Evolutionary conservation across 2,329 filamentous ascomycete genomes (phyloP), one percentile per base, ranked within the genome.

Genomic region (Cryphonectria japonica): DNA sequence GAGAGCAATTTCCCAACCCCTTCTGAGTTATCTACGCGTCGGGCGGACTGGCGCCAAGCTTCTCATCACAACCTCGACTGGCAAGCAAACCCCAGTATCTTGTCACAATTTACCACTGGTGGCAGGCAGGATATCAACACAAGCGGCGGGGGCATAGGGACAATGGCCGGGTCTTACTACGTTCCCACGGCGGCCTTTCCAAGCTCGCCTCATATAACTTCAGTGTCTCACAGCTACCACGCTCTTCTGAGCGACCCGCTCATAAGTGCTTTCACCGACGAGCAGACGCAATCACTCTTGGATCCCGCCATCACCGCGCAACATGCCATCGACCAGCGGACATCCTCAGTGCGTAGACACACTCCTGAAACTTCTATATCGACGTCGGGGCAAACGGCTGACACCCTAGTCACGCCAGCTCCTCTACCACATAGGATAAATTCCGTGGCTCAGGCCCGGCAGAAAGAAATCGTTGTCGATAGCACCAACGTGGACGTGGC

Each of bases 1-100:
- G 83, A 83, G 61, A 86, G 84, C 76, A 79, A 78, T 34, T 86
- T 83, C 73, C 86, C 85, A 2, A 84, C 85, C 2, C 82, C 83
- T 26, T 83, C 84, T 8, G 83, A 84, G 19, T 79, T 77, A 61
- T 75, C 79, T 2, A 73, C 77, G 34, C 76, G 76, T 54, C 73
- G 67, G 7, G 70, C 73, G 32, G 57, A 64, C 26, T 76, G 72
- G 77, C 73, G 77, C n/a, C 75, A 74, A 19, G 76, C 75, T 16
- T 5, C 43, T 13, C 74, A 80, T 2, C 77, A 43, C 39, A 52
- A 75, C 26, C 71, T 75, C 0, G 78, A 79, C 29, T 84, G 81
- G 82, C 70, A 74, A 14, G 46, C 62, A 22, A 76, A 50, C 32
- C 5, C 73, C 43, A 73, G 75, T 46, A 73, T 79, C 3, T 72